A percentile compares a stretch with the other conserved stretches of the same genome.
Conservation (phyloP, 2,329 filamentous ascomycete species). For the Teratosphaeria zuluensis region DNA sequence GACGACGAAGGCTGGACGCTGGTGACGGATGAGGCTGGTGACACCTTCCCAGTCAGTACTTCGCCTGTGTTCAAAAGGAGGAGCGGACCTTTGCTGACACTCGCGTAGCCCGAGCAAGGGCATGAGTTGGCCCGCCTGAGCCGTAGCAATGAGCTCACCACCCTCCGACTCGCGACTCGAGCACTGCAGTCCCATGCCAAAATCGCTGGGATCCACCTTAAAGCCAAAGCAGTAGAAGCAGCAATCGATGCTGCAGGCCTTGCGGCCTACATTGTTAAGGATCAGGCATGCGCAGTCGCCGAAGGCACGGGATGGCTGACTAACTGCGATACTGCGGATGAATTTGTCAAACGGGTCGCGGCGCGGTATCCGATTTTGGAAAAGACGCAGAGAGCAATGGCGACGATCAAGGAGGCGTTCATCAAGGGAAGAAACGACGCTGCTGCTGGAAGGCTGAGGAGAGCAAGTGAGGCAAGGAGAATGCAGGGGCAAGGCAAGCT, state of each 20-base stretch:
- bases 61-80: background rate
- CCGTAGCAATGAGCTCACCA: background rate
- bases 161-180: background rate
- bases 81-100: background rate
- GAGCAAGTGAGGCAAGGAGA: background rate
- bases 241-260: background rate
- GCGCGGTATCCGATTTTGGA: no score
- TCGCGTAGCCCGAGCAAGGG: background rate
- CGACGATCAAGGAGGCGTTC: background rate
- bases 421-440: no score
- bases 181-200: background rate
- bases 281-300: background rate
- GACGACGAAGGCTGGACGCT: background rate
- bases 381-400: background rate
- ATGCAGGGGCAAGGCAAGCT: background rate
- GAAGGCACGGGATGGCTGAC: background rate
- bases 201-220: no score
- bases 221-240: background rate
- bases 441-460: no score
- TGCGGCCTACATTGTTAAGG: background rate
- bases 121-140: background rate
- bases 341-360: background rate
- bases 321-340: background rate
- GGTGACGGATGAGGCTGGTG: background rate
- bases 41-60: background rate